Percentiles rank a stretch among this genome's conserved stretches.
phyloP scores from a whole-genome alignment of 1,139 yeast genomes.

The Debaryomyces sp. region DNA sequence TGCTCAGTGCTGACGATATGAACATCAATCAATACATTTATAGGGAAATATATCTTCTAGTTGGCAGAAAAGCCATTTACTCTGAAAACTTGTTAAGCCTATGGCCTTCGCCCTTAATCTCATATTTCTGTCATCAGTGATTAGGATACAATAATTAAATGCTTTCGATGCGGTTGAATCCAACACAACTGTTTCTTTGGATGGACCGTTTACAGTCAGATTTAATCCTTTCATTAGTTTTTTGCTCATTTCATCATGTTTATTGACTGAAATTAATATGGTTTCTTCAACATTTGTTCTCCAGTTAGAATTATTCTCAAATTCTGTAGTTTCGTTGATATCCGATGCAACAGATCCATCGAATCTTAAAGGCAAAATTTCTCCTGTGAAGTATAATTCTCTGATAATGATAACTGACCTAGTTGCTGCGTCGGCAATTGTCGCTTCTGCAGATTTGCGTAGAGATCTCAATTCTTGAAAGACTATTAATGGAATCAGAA shows the following conservation, averaged over 20 bases:
- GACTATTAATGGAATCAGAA: slow-evolving; percentile 70
- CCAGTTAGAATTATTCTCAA: slow-evolving; percentile 69
- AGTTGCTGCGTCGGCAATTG: slow-evolving; percentile 80
- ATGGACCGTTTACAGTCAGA: slow-evolving; percentile 19
- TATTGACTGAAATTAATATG: slow-evolving; percentile 55
- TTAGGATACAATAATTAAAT: slow-evolving; percentile 60
- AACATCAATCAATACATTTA: slow-evolving; percentile 43
- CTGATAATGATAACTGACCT: slow-evolving; percentile 74
- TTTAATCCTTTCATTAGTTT: slow-evolving; percentile 42
- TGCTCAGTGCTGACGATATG: neutral
- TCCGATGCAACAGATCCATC: slow-evolving; percentile 61
- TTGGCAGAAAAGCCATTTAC: slow-evolving; percentile 62
- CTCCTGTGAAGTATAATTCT: slow-evolving; percentile 62
- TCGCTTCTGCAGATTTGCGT: slow-evolving; percentile 71
- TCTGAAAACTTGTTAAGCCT: slow-evolving; percentile 58
- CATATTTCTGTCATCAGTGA: slow-evolving; percentile 78
- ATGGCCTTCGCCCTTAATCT: slow-evolving; percentile 63
- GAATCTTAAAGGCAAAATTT: slow-evolving; percentile 51
- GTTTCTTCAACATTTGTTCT: slow-evolving; percentile 62
- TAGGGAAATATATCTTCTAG: slow-evolving; percentile 45
- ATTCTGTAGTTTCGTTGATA: slow-evolving; percentile 58
- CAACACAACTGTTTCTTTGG: slow-evolving; percentile 17
- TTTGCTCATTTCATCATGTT: slow-evolving; percentile 48
- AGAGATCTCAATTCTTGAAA: slow-evolving; percentile 79
- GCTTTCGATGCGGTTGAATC: slow-evolving; percentile 40